Conservation (phyloP, 495 filamentous ascomycete species). For the Lasiosphaeria miniovina region DNA sequence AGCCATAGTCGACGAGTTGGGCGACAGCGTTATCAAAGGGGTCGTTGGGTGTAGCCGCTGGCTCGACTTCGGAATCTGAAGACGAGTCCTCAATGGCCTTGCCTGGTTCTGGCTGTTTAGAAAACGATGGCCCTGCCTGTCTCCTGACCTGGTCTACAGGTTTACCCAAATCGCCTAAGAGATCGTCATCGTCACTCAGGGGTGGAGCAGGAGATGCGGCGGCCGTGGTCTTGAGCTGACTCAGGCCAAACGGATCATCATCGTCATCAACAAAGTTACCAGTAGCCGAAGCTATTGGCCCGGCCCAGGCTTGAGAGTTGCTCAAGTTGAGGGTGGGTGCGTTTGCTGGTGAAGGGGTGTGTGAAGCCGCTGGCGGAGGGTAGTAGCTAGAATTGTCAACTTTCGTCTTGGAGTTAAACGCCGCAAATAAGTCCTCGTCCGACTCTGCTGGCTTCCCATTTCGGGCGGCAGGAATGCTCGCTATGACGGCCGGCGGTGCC, state of each 20-base stretch:
- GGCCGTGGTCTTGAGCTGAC: constrained; percentile 52
- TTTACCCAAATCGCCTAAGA: constrained; percentile 80
- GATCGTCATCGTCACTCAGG: constrained; percentile 82
- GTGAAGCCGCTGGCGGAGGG: constrained; percentile 46
- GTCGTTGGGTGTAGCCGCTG: constrained; percentile 39
- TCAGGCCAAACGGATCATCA: constrained; percentile 90
- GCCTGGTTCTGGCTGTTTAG: constrained; percentile 40
- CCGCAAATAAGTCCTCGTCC: constrained; percentile 61
- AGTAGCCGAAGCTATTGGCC: constrained; percentile 18
- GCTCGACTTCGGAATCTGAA: constrained; percentile 40
- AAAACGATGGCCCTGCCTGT: constrained; percentile 30
- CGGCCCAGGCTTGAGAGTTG: constrained; percentile 38
- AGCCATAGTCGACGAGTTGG: constrained; percentile 94
- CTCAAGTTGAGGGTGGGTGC: constrained; percentile 32
- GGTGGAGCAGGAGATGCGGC: constrained; percentile 31
- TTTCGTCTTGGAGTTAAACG: constrained; percentile 55
- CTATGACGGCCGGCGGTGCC: constrained; percentile 19
- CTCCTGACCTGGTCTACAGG: constrained; percentile 74
- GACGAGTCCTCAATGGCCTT: constrained; percentile 44
- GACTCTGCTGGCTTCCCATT: constrained; percentile 35
- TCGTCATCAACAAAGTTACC: constrained; percentile 39
- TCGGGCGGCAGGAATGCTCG: constrained; percentile 10
- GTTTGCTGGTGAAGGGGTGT: constrained; percentile 26
- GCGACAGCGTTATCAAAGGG: constrained; percentile 79
- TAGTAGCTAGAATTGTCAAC: constrained; percentile 60